Evolutionary conservation across 768 basidiomycete species (phyloP).

Genomic region (Lepiota brunneoincarnata): DNA sequence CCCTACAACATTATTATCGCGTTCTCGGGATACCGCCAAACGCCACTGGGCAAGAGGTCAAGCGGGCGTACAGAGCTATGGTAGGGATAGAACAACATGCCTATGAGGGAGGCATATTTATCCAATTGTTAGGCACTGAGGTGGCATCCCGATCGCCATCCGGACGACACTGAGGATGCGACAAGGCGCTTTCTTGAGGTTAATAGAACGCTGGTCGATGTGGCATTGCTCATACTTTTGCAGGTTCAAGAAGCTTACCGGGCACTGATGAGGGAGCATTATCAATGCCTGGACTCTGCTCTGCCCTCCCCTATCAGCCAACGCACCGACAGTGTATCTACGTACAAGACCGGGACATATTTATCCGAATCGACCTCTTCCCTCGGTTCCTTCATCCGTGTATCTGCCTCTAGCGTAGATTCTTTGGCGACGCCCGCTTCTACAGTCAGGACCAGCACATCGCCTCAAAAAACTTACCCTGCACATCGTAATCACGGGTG

Average conservation of each 20-base stretch:
- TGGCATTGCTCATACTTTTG: background rate
- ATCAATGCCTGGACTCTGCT: slow-evolving; percentile 16
- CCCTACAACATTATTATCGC: slow-evolving; percentile 4
- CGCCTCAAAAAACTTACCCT: slow-evolving; percentile 19
- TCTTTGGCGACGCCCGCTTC: slow-evolving; percentile 29
- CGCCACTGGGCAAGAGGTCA: slow-evolving; percentile 51
- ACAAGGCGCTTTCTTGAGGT: slow-evolving; percentile 61
- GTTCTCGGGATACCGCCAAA: slow-evolving; percentile 13
- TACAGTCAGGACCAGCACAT: slow-evolving; percentile 17
- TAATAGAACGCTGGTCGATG: slow-evolving; percentile 11
- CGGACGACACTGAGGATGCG: slow-evolving; percentile 48
- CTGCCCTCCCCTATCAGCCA: slow-evolving; percentile 2
- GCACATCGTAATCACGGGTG: slow-evolving; percentile 12
- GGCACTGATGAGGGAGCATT: slow-evolving; percentile 41
- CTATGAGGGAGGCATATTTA: slow-evolving; percentile 22
- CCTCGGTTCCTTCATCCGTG: slow-evolving; percentile 25
- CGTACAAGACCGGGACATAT: slow-evolving; percentile 21
- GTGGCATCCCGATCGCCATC: slow-evolving; percentile 71
- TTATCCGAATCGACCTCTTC: slow-evolving; percentile 21
- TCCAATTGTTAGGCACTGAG: slow-evolving; percentile 43
- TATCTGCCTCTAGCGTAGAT: slow-evolving; percentile 25
- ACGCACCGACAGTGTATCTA: background rate
- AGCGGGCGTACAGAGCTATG: slow-evolving; percentile 59
- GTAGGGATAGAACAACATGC: slow-evolving; percentile 32
- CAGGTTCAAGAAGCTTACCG: slow-evolving; percentile 60